Conservation (phyloP, 768 basidiomycete species). For the Termitomyces sp. region DNA sequence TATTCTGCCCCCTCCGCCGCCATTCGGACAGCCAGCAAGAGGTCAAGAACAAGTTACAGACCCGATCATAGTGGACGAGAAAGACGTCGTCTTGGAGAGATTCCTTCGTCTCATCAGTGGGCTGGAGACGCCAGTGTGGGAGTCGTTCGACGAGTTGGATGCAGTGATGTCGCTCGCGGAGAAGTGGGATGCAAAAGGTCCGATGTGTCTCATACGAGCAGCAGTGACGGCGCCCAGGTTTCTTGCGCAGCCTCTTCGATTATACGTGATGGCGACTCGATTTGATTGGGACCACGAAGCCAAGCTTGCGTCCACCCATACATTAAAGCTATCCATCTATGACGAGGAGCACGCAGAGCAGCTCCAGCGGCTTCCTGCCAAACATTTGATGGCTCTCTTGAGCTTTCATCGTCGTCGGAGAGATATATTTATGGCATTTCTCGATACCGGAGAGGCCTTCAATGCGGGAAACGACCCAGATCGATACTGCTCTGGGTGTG, state of each 20-base stretch:
- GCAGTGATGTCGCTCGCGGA: slow-evolving; percentile 40
- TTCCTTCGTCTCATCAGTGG: slow-evolving; percentile 4
- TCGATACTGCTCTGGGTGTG: slow-evolving; percentile 31
- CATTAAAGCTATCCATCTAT: slow-evolving; percentile 39
- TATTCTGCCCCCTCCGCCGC: neutral
- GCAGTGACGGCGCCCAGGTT: slow-evolving; percentile 41
- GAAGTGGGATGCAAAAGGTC: slow-evolving; percentile 46
- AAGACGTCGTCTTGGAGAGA: neutral
- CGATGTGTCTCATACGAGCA: slow-evolving; percentile 40
- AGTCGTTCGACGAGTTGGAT: slow-evolving; percentile 39
- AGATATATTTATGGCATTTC: slow-evolving; percentile 32
- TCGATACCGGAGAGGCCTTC: slow-evolving; percentile 38
- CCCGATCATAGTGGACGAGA: neutral
- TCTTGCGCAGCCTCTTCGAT: slow-evolving; percentile 42
- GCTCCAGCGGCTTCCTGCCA: slow-evolving; percentile 34
- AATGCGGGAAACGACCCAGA: slow-evolving; percentile 34
- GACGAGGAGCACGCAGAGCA: slow-evolving; percentile 28
- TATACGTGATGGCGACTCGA: slow-evolving; percentile 44
- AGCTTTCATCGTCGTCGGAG: slow-evolving; percentile 40
- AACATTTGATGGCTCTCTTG: slow-evolving; percentile 35
- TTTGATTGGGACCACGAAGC: slow-evolving; percentile 47
- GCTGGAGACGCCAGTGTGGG: slow-evolving; percentile 37
- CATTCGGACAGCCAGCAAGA: neutral
- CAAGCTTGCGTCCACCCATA: slow-evolving; percentile 38
- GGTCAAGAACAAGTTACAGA: neutral